Percentiles rank a stretch among this genome's conserved stretches.
Conservation (phyloP, 1,139 yeast genomes). For the Spathaspora sp. region DNA sequence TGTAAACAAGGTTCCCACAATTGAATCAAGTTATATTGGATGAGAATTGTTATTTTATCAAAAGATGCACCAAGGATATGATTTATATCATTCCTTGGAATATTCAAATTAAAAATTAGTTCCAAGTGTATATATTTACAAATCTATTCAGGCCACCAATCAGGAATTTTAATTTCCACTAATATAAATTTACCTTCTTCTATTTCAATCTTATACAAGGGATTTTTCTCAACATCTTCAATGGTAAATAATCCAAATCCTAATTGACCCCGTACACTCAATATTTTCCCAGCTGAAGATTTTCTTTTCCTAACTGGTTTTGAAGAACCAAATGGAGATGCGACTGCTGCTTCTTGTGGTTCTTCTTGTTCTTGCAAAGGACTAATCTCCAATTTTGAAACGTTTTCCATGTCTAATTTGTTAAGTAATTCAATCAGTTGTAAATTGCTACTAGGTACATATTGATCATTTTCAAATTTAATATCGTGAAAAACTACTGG, state of each 20-base stretch:
- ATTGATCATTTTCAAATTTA: conserved; percentile 18
- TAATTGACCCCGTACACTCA: conserved; percentile 54
- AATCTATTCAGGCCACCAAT: conserved; percentile 61
- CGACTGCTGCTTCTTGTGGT: background rate
- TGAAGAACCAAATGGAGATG: conserved; percentile 36
- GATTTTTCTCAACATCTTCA: conserved; percentile 35
- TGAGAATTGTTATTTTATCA: too few relatives aligned
- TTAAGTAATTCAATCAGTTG: conserved; percentile 15
- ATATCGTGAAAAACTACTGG: conserved; percentile 59
- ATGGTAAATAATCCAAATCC: conserved; percentile 66
- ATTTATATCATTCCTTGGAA: too few relatives aligned
- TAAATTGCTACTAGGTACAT: conserved; percentile 14
- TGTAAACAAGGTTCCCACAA: too few relatives aligned
- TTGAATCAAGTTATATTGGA: too few relatives aligned
- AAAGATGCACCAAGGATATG: too few relatives aligned
- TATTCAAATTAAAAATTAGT: too few relatives aligned
- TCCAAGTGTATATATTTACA: background rate
- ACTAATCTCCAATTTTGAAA: conserved; percentile 26
- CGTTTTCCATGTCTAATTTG: conserved; percentile 17
- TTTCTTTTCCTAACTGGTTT: conserved; percentile 33
- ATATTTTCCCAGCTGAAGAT: conserved; percentile 56
- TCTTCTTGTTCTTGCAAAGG: conserved; percentile 17
- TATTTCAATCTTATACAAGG: conserved; percentile 29
- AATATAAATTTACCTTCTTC: conserved; percentile 30
- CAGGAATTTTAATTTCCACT: conserved; percentile 53